Conservation (phyloP, 306 rosid genomes). For the Echinosophora koreensis region DNA sequence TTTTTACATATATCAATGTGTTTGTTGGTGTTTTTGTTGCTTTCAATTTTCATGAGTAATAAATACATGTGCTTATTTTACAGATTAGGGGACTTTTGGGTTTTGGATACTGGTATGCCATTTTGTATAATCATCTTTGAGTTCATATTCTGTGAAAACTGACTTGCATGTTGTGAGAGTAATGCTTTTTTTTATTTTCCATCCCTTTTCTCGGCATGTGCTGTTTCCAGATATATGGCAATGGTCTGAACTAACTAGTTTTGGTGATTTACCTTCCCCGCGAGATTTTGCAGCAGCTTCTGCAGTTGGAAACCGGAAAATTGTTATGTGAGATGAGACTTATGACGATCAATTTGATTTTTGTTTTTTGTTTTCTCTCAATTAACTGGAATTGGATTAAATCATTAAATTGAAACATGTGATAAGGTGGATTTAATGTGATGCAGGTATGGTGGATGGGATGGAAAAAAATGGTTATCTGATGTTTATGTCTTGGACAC, state of each 20-base stretch:
- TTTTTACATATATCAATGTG: background rate
- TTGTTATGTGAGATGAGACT: constrained; percentile 86
- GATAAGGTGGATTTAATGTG: constrained; percentile 36
- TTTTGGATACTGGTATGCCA: constrained; percentile 89
- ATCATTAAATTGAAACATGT: constrained; percentile 39
- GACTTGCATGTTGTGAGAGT: constrained; percentile 25
- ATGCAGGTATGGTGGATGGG: constrained; percentile 99
- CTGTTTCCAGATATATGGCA: constrained; percentile 91
- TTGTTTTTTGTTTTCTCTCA: background rate
- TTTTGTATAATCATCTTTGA: constrained; percentile 26
- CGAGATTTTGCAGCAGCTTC: constrained; percentile 96
- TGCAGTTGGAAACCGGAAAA: constrained; percentile 88
- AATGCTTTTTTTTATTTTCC: constrained; percentile 26
- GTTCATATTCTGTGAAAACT: constrained; percentile 10
- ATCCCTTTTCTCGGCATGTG: constrained; percentile 18
- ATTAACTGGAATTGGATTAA: constrained; percentile 24
- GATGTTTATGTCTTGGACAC: constrained; percentile 95
- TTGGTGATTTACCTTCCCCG: constrained; percentile 93
- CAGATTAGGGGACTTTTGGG: constrained; percentile 99
- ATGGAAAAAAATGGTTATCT: constrained; percentile 95
- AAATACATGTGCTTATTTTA: constrained; percentile 30
- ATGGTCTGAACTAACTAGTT: constrained; percentile 95
- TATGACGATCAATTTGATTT: constrained; percentile 10
- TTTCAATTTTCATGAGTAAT: background rate
- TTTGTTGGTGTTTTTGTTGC: constrained; percentile 13